Conservation (phyloP, 2,329 filamentous ascomycete species). For the Colletotrichum eleusines region DNA sequence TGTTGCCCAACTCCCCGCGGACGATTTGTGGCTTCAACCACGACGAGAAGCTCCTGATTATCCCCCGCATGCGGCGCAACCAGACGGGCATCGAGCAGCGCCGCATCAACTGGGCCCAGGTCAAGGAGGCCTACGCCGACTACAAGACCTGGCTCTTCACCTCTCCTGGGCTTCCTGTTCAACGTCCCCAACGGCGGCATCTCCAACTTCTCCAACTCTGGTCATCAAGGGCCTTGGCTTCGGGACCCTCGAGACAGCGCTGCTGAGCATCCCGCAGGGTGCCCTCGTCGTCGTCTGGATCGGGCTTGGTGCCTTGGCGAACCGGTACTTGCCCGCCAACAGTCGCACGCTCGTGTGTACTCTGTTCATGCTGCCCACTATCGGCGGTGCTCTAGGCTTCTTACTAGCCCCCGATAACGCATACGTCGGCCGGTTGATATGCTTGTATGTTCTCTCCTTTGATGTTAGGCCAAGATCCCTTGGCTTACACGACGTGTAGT, state of each 20-base stretch:
- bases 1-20: constrained; percentile 69
- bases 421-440: constrained; percentile 66
- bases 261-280: constrained; percentile 55
- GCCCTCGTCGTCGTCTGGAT: constrained; percentile 54
- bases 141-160: constrained; percentile 72
- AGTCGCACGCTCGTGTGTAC: constrained; percentile 65
- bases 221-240: constrained; percentile 71
- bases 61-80: constrained; percentile 66
- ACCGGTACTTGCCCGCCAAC: constrained; percentile 57
- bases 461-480: no score
- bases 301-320: constrained; percentile 55
- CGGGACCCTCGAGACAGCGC: constrained; percentile 51
- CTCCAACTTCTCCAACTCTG: constrained; percentile 69
- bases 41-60: constrained; percentile 65
- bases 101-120: constrained; percentile 65
- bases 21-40: constrained; percentile 64
- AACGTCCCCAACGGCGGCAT: constrained; percentile 71
- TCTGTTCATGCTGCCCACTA: constrained; percentile 69
- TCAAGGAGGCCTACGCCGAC: constrained; percentile 67
- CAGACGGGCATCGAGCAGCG: constrained; percentile 72
- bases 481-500: constrained; percentile 34
- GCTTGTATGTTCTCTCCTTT: constrained; percentile 54
- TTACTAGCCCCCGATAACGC: constrained; percentile 63
- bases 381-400: constrained; percentile 69
- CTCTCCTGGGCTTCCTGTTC: constrained; percentile 62